Evolutionary conservation across 1,139 yeast genomes (phyloP).

Genomic region (Kodamaea derodonti): DNA sequence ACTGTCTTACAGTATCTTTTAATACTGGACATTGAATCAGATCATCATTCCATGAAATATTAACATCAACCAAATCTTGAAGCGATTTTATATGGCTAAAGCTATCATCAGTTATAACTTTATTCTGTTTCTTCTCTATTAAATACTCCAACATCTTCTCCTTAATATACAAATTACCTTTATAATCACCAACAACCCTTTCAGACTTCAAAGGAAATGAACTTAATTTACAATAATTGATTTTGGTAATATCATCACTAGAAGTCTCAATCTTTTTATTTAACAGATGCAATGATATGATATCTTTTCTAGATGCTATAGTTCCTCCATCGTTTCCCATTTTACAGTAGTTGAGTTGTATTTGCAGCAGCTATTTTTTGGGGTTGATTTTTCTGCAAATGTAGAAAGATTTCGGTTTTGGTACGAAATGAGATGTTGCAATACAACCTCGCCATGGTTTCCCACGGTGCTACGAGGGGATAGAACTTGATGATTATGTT

Average conservation of each 20-base stretch:
- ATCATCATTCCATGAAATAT: slow-evolving; percentile 19
- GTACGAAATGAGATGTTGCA: too few species aligned
- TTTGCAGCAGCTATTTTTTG: too few species aligned
- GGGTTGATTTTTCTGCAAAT: too few species aligned
- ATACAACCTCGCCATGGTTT: too few species aligned
- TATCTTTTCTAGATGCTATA: slow-evolving; percentile 44
- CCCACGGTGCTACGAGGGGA: too few species aligned
- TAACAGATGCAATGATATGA: slow-evolving; percentile 25
- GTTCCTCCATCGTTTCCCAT: slow-evolving; percentile 55
- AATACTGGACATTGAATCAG: slow-evolving; percentile 40
- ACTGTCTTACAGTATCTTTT: slow-evolving; percentile 9
- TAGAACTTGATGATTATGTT: too few species aligned
- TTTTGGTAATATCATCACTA: slow-evolving; percentile 4
- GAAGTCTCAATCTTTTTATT: slow-evolving; percentile 2
- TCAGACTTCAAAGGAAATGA: slow-evolving; percentile 6
- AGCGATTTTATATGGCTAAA: slow-evolving; percentile 38
- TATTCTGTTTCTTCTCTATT: slow-evolving; percentile 25
- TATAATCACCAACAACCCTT: slow-evolving; percentile 66
- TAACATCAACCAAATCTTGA: slow-evolving; percentile 28
- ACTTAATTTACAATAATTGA: slow-evolving; percentile 6
- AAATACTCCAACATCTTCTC: slow-evolving; percentile 61
- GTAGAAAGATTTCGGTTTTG: too few species aligned
- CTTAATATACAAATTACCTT: slow-evolving; percentile 67
- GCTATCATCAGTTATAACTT: background rate
- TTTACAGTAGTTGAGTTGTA: too few species aligned